Conservation (phyloP, 306 rosid genomes). For the Erythrophleum fordii region DNA sequence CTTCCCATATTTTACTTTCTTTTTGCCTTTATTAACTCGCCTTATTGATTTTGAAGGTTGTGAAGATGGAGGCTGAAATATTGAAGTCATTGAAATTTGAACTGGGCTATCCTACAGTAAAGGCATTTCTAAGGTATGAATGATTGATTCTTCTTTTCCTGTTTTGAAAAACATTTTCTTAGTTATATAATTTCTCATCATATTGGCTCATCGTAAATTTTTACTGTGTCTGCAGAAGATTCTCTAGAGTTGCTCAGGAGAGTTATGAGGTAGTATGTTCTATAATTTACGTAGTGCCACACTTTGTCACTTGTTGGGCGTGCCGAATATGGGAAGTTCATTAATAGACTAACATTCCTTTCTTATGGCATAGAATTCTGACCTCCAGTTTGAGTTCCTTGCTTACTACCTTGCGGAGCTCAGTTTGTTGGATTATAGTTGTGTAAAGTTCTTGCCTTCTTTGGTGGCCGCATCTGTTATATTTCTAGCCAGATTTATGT, state of each 20-base stretch:
- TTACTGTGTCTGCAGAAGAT: constrained; percentile 60
- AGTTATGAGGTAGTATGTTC: constrained; percentile 55
- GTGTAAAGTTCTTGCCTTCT: constrained; percentile 82
- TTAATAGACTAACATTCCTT: constrained; percentile 18
- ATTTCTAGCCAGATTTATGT: constrained; percentile 73
- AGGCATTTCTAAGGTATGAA: constrained; percentile 74
- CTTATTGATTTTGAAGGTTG: constrained; percentile 51
- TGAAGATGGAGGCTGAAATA: constrained; percentile 85
- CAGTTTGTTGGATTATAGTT: constrained; percentile 79
- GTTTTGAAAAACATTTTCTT: neutral
- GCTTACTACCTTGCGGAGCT: constrained; percentile 83
- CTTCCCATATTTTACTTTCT: neutral
- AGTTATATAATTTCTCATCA: neutral
- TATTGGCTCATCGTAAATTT: constrained; percentile 17
- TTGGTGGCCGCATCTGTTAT: constrained; percentile 82
- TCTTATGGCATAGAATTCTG: constrained; percentile 50
- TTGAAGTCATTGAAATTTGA: constrained; percentile 75
- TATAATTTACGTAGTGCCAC: neutral
- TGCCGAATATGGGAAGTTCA: constrained; percentile 4
- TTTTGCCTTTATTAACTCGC: constrained; percentile 14
- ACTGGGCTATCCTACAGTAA: constrained; percentile 84
- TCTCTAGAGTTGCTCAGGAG: constrained; percentile 59
- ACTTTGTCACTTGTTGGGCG: neutral
- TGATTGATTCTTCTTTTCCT: constrained; percentile 12
- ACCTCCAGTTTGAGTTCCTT: constrained; percentile 77